Evolutionary conservation across 768 basidiomycete genomes (phyloP), one percentile per base, ranked within the genome.

Genomic region (Boletus rubroflammeus): DNA sequence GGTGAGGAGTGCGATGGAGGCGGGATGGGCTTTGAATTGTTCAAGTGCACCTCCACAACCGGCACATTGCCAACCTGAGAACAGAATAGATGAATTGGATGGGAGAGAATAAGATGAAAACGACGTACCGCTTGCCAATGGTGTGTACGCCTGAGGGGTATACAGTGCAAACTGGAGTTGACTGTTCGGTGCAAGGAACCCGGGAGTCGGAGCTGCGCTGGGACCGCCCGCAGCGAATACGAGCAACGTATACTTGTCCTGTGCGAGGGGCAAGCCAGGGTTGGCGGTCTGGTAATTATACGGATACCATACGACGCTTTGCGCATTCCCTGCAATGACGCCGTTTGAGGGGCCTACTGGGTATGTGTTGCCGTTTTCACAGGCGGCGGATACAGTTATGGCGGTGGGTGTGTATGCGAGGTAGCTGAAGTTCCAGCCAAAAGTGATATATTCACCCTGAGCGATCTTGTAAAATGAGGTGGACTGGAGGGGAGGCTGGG

Each of bases 371-470:
- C 84, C 83, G 62, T 87, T 88, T 14, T 79, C 77, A 62, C 84
- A 85, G 48, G 81, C 76, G 42, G 87, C 86, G 45, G 80, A 77
- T 45, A 88, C 72, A 14, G 86, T 88, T 52, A 88, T 72, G 51
- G 72, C 63, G 11, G 73, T 70, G 3, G 87, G 87, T 0, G 73
- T 74, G 53, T 74, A 69, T 54, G 76, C 75, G 14, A 88, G 68
- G 58, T 76, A 72, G n/a, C 81, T 83, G 60, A 84, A 78, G 65
- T 85, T 88, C 87, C 86, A 88, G n/a, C 80, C 87, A 67, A 88
- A 84, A 28, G 84, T 87, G 61, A 88, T 76, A 54, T 67, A 75
- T 61, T 81, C 76, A 6, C 75, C 69, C 0, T 66, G 59, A 0
- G 83, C 83, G 53, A 87, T 82, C 73, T 88, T 87, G 74, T 81